These are phyloP conservation scores for Ophiocordyceps camponoti-leonardi DNA, from an alignment of 2,329 filamentous ascomycete genomes.

Conservation along the genomic window DNA sequence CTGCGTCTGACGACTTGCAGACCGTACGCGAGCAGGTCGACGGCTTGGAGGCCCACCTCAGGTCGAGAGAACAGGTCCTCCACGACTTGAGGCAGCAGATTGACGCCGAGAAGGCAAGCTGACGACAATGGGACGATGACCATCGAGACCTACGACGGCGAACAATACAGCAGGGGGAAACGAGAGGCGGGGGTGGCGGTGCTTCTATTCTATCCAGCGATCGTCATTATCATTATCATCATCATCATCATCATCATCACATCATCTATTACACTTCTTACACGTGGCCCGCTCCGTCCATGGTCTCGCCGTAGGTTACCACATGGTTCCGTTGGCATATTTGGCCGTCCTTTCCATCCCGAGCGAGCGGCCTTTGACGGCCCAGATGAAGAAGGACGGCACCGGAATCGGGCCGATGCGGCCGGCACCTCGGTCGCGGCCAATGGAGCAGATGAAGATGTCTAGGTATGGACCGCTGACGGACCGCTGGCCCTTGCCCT, in stretches of 20 bases:
- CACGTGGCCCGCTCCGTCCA: neutral
- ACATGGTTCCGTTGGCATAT: constrained; percentile 31
- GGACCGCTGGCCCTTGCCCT: constrained; percentile 22
- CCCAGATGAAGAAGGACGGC: constrained; percentile 32
- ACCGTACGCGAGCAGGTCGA: constrained; percentile 92
- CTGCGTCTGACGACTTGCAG: constrained; percentile 68
- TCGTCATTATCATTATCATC: neutral
- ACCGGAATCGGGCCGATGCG: constrained; percentile 27
- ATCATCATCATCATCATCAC: neutral
- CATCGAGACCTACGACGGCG: too few relatives aligned
- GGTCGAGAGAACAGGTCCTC: constrained; percentile 57
- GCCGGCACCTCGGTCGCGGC: constrained; percentile 31
- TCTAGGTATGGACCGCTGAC: constrained; percentile 32
- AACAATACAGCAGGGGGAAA: neutral
- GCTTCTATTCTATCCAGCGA: neutral
- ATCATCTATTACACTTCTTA: neutral
- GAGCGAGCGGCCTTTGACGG: constrained; percentile 33
- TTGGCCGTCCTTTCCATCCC: constrained; percentile 24
- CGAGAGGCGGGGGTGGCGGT: neutral
- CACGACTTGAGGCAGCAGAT: constrained; percentile 66
- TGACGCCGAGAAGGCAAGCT: constrained; percentile 61
- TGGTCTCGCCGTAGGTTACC: constrained; percentile 11
- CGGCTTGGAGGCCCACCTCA: constrained; percentile 68
- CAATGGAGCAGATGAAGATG: constrained; percentile 28
- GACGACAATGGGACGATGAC: constrained; percentile 11